A percentile compares a stretch with the other conserved stretches of the same genome.
These are phyloP conservation scores for Pilasporangium apinafurcum DNA, from an alignment of 352 stramenopile species.

Conservation along the genomic window DNA sequence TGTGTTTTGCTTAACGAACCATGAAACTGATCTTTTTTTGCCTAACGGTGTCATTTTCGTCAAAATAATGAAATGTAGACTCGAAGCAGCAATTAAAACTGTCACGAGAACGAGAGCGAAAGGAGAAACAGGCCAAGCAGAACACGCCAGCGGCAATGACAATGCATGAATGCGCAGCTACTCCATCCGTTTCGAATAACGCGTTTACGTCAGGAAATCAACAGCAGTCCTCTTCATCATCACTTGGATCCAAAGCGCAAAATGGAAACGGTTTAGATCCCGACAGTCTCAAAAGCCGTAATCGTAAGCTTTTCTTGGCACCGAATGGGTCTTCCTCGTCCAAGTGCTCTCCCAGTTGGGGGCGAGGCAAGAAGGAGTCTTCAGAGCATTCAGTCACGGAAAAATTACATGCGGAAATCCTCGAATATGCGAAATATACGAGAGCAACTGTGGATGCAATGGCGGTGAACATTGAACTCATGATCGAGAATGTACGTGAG, in stretches of 20 bases:
- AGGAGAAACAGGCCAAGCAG: slow-evolving; percentile 19
- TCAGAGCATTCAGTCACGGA: slow-evolving; percentile 20
- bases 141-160: slow-evolving; percentile 1
- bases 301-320: slow-evolving; percentile 60
- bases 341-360: slow-evolving; percentile 29
- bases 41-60: neutral
- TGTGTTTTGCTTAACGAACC: neutral
- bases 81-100: slow-evolving; percentile 17
- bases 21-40: neutral
- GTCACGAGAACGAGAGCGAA: slow-evolving; percentile 28
- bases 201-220: neutral
- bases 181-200: slow-evolving; percentile 3
- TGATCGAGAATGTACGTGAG: slow-evolving; percentile 65
- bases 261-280: slow-evolving; percentile 18
- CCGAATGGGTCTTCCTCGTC: slow-evolving; percentile 13
- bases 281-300: slow-evolving; percentile 65
- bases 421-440: slow-evolving; percentile 72
- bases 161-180: neutral
- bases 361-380: slow-evolving; percentile 11
- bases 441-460: slow-evolving; percentile 64
- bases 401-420: slow-evolving; percentile 72
- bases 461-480: slow-evolving; percentile 79
- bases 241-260: no score
- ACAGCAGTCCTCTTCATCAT: neutral
- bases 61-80: neutral